phyloP scores from a whole-genome alignment of 345 rosid species.

The Viola odorata region DNA sequence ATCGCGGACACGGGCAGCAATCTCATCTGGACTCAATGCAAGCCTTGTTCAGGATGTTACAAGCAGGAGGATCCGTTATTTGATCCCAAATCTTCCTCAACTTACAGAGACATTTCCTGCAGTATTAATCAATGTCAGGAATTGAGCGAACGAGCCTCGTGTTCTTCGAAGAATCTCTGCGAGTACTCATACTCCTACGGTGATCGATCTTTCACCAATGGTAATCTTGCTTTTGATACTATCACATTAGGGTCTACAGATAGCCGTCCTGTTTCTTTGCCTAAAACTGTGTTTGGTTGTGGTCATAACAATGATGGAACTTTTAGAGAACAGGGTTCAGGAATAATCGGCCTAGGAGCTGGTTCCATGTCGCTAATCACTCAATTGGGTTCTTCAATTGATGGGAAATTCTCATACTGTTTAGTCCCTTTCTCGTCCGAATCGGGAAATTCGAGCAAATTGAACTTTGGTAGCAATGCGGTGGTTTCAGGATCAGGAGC shows the following conservation, averaged over 20 bases:
- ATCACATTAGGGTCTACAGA: conserved; percentile 31
- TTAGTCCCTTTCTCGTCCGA: conserved; percentile 36
- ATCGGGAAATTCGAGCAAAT: conserved; percentile 27
- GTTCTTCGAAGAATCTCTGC: not conserved
- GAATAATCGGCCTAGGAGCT: conserved; percentile 58
- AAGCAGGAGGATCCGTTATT: conserved; percentile 15
- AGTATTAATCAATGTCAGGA: not conserved
- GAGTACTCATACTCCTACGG: conserved; percentile 4
- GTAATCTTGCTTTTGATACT: conserved; percentile 9
- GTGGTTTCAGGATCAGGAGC: conserved; percentile 37
- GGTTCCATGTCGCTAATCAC: conserved; percentile 44
- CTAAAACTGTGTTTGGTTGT: conserved; percentile 40
- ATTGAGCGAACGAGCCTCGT: not conserved
- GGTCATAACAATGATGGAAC: conserved; percentile 43
- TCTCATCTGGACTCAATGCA: conserved; percentile 24
- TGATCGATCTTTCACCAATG: conserved; percentile 14
- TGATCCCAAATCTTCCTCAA: conserved; percentile 26
- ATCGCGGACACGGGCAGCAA: conserved; percentile 27
- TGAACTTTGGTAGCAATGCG: conserved; percentile 46
- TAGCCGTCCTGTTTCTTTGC: conserved; percentile 32
- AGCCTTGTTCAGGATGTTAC: conserved; percentile 12
- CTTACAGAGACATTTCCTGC: conserved; percentile 17
- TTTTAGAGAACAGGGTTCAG: conserved; percentile 34
- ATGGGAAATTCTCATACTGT: conserved; percentile 58
- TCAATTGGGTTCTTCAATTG: conserved; percentile 38